Percentiles rank a stretch among this genome's conserved stretches.
These are phyloP conservation scores for Calocybe gangraenosa DNA, from an alignment of 768 basidiomycete genomes.

Conservation along the genomic window DNA sequence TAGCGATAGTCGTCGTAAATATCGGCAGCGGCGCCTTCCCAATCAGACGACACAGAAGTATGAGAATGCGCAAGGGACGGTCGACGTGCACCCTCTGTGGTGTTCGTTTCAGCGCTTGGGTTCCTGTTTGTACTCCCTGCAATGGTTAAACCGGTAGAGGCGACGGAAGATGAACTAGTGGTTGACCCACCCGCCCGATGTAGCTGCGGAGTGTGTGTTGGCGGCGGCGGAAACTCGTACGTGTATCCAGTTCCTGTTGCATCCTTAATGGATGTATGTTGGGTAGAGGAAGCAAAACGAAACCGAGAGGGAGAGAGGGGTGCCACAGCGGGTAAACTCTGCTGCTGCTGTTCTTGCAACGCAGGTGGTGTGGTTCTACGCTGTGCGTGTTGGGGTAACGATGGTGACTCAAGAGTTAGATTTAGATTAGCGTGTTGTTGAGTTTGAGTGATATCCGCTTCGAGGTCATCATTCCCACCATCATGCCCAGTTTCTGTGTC, in stretches of 20 bases:
- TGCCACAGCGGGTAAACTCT: conserved; percentile 17
- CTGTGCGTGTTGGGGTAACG: background rate
- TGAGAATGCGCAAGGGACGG: conserved; percentile 27
- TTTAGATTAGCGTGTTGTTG: background rate
- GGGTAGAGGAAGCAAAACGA: background rate
- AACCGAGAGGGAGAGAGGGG: conserved; percentile 17
- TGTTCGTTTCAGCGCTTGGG: conserved; percentile 1
- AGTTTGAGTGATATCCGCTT: conserved; percentile 9
- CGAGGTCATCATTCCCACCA: conserved; percentile 7
- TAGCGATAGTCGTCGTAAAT: conserved; percentile 83
- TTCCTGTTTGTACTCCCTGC: background rate
- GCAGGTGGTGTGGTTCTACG: background rate
- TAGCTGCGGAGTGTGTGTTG: conserved; percentile 8
- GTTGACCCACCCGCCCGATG: background rate
- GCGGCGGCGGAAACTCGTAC: conserved; percentile 11
- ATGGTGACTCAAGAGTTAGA: background rate
- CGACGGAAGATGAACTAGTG: conserved; percentile 5
- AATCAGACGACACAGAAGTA: conserved; percentile 18
- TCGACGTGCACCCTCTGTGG: conserved; percentile 13
- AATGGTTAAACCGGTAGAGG: background rate
- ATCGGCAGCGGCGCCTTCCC: conserved; percentile 66
- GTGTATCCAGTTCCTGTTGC: conserved; percentile 2
- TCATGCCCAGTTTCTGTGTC: conserved; percentile 17
- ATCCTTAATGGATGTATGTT: background rate
- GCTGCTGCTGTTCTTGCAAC: background rate